These are phyloP conservation scores for Kuraishia cidri DNA, from an alignment of 805 yeast genomes.

Conservation along the genomic window DNA sequence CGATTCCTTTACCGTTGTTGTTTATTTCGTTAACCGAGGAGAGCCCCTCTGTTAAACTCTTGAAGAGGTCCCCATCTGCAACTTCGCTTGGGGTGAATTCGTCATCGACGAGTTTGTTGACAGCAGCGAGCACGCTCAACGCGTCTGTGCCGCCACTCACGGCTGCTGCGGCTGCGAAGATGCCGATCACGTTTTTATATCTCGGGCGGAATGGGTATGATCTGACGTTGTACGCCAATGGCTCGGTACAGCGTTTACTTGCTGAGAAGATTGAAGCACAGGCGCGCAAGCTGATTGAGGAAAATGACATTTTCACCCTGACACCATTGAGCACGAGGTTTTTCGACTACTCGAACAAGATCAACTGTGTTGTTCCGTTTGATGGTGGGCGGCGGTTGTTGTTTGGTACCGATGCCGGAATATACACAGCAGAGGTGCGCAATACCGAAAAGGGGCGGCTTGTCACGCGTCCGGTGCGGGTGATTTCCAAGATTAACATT, in stretches of 20 bases:
- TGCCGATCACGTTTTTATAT: conserved; percentile 42
- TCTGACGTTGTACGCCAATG: conserved; percentile 42
- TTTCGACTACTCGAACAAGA: conserved; percentile 66
- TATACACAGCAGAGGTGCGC: conserved; percentile 66
- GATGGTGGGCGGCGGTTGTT: conserved; percentile 89
- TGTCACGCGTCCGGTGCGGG: conserved; percentile 66
- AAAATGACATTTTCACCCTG: conserved; percentile 72
- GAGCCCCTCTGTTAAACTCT: conserved; percentile 48
- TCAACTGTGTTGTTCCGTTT: conserved; percentile 87
- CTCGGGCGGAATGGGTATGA: conserved; percentile 48
- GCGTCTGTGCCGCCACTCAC: too few species aligned
- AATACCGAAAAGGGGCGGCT: conserved; percentile 36
- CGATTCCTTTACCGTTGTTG: conserved; percentile 72
- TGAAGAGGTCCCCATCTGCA: conserved; percentile 29
- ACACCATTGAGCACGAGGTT: conserved; percentile 67
- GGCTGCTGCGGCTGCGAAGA: conserved; percentile 17
- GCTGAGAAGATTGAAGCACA: conserved; percentile 74
- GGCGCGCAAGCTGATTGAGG: conserved; percentile 60
- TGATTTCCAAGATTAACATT: conserved; percentile 67
- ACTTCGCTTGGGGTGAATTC: conserved; percentile 11
- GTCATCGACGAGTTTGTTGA: not conserved
- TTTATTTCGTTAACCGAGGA: conserved; percentile 75
- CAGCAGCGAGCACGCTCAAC: not conserved
- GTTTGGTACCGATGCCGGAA: conserved; percentile 89
- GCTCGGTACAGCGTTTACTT: conserved; percentile 65